Evolutionary conservation across 2,329 filamentous ascomycete genomes (phyloP), one percentile per base, ranked within the genome.

Genomic region (Chalara sp.): DNA sequence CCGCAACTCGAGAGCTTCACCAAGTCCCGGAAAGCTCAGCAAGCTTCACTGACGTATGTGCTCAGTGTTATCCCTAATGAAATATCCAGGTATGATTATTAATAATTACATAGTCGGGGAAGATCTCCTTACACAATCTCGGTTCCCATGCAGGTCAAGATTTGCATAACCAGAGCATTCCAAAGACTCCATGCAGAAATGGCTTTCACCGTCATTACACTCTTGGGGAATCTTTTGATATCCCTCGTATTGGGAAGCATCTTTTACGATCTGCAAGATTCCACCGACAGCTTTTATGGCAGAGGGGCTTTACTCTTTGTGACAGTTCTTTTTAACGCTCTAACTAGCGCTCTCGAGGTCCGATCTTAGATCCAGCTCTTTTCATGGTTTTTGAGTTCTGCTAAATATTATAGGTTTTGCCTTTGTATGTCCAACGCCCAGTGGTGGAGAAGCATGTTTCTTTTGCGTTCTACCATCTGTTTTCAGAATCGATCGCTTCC

Each of bases 401-500:
- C 21, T 21, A 21, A 21, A 21, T 21, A 21, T 21, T 21, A 21
- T 3, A 85, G 61, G 84, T 95, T 64, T 71, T 93, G 1, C n/a
- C 44, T 32, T 76, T 95, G 4, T 96, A 93, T 64, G 78, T 86
- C 4, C 89, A 96, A 78, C 85, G 91, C 32, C 87, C 88, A 0
- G 95, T 96, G 59, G 89, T 96, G 52, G 89, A 96, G 65, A 96
- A 96, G 67, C 91, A 97, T 61, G 73, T 78, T 49, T 83, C 87
- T 47, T 96, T 96, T 65, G 90, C 90, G 21, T 77, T 96, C 29
- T 95, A 96, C 60, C 91, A 95, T 62, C 89, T 91, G 0, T 91
- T 87, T 10, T 87, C 90, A 5, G 90, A 96, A 74, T 89, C 90
- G 10, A 76, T 92, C 46, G 83, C 90, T 0, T 93, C 87, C 12